Conservation (phyloP, 1,284 basidiomycete genomes). For the Ganoderma leucocontextum region DNA sequence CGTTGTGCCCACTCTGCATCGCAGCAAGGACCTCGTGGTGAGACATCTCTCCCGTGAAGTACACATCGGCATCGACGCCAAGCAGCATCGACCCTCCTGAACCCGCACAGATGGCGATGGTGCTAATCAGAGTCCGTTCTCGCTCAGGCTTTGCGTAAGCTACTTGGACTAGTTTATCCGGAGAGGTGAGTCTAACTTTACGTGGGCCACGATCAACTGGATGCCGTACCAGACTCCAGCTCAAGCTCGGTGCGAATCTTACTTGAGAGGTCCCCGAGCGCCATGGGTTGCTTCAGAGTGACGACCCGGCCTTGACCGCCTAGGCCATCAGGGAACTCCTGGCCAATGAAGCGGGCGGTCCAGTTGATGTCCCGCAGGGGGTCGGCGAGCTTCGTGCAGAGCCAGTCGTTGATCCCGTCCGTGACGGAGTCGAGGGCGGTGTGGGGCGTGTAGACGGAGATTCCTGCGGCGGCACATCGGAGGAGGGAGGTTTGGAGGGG, state of each 20-base stretch:
- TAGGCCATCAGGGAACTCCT: conserved; percentile 35
- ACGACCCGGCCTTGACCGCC: conserved; percentile 80
- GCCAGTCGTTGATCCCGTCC: conserved; percentile 90
- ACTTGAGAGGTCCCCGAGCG: conserved; percentile 65
- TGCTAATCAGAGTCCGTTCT: conserved; percentile 43
- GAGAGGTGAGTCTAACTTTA: neutral
- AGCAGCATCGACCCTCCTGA: conserved; percentile 80
- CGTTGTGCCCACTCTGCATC: conserved; percentile 74
- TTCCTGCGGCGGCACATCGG: conserved; percentile 79
- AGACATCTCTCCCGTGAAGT: conserved; percentile 92
- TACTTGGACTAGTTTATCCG: conserved; percentile 72
- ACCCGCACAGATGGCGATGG: conserved; percentile 88
- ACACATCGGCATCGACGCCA: conserved; percentile 79
- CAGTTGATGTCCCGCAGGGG: conserved; percentile 32
- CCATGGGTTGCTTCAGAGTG: conserved; percentile 61
- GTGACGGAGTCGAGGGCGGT: conserved; percentile 84
- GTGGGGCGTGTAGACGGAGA: conserved; percentile 90
- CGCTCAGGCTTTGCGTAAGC: conserved; percentile 56
- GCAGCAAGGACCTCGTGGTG: conserved; percentile 89
- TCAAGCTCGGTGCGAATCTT: conserved; percentile 77
- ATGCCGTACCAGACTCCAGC: conserved; percentile 57
- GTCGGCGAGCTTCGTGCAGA: conserved; percentile 44
- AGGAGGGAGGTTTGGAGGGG: conserved; percentile 86
- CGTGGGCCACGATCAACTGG: neutral
- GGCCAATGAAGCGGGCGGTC: conserved; percentile 32